phyloP scores from a whole-genome alignment of 2,329 filamentous ascomycete genomes.

The Leptographium radiaticola region DNA sequence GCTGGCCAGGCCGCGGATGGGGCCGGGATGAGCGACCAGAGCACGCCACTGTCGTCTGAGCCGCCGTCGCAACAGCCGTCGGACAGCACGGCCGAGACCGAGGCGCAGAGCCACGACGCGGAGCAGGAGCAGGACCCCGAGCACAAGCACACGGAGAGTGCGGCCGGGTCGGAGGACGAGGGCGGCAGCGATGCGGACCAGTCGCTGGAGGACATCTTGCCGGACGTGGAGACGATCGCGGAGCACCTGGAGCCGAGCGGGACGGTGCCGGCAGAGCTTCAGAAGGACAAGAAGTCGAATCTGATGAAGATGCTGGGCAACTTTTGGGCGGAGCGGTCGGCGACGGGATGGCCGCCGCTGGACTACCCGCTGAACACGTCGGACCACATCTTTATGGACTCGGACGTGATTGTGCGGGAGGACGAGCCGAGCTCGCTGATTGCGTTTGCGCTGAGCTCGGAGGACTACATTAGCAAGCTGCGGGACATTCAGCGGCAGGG shows the following conservation, averaged over 20 bases:
- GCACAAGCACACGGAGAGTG: constrained; percentile 30
- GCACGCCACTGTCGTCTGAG: not conserved
- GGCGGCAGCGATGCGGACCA: constrained; percentile 60
- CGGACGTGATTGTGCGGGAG: constrained; percentile 91
- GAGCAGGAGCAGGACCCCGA: constrained; percentile 19
- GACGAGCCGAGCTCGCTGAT: constrained; percentile 96
- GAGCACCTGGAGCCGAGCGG: constrained; percentile 47
- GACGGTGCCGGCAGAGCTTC: constrained; percentile 58
- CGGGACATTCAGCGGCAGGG: constrained; percentile 45
- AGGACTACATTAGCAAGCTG: constrained; percentile 76
- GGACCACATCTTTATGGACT: constrained; percentile 94
- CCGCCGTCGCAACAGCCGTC: constrained; percentile 17
- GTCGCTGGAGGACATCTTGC: constrained; percentile 54
- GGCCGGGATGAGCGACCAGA: not conserved
- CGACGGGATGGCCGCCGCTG: constrained; percentile 82
- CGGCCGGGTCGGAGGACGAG: constrained; percentile 57
- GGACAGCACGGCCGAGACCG: not conserved
- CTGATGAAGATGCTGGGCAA: constrained; percentile 92
- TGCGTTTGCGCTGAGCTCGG: constrained; percentile 77
- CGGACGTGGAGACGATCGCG: constrained; percentile 48
- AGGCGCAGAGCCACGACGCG: not conserved
- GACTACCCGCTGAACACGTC: constrained; percentile 82
- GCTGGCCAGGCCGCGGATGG: not conserved
- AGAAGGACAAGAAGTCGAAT: constrained; percentile 85
- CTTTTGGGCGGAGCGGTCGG: constrained; percentile 96